Evolutionary conservation across 2,329 filamentous ascomycete species (phyloP).

Genomic region (Epichloe sibirici): DNA sequence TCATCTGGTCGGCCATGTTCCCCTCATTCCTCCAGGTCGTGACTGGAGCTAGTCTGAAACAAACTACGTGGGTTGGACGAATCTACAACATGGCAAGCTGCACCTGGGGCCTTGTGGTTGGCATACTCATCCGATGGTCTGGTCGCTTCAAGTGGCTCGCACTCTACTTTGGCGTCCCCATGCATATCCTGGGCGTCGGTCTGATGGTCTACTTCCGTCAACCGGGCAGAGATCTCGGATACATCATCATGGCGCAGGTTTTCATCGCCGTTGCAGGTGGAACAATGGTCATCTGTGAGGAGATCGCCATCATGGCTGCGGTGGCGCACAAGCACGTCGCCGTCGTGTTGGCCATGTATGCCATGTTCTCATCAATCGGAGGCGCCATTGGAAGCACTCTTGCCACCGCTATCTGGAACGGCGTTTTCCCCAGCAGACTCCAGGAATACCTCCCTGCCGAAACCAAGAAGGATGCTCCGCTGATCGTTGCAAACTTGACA

Average conservation of each 20-base stretch:
- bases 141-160: constrained; percentile 36
- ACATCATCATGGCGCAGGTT: constrained; percentile 41
- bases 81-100: constrained; percentile 40
- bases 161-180: constrained; percentile 29
- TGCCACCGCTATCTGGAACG: constrained; percentile 30
- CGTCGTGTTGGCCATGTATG: constrained; percentile 32
- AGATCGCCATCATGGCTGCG: constrained; percentile 46
- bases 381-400: constrained; percentile 33
- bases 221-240: constrained; percentile 29
- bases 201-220: constrained; percentile 23
- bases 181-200: constrained; percentile 41
- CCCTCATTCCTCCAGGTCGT: constrained; percentile 45
- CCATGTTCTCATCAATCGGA: constrained; percentile 31
- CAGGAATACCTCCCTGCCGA: too few species aligned
- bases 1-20: constrained; percentile 41
- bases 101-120: constrained; percentile 35
- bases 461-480: too few species aligned
- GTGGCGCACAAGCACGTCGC: constrained; percentile 42
- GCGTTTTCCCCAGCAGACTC: constrained; percentile 19
- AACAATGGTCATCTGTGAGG: constrained; percentile 40
- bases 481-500: too few species aligned
- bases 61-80: constrained; percentile 30
- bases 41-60: constrained; percentile 28
- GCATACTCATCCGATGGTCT: constrained; percentile 31
- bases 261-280: constrained; percentile 40